Conservation (phyloP, 352 stramenopile genomes). For the Globisporangium yorkense region DNA sequence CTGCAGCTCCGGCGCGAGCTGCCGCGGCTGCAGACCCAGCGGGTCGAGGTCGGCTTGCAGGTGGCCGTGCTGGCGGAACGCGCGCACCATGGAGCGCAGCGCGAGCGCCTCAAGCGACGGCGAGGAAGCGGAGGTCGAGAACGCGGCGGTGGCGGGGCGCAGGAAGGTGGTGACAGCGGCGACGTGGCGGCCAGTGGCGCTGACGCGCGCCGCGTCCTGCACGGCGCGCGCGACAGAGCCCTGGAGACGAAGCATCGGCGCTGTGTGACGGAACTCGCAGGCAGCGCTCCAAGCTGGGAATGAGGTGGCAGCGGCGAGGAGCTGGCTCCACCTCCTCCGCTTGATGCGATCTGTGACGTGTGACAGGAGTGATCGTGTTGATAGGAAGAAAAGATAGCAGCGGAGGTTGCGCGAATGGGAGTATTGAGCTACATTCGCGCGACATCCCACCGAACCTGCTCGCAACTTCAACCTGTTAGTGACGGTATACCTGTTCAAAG, state of each 20-base stretch:
- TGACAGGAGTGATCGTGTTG: background rate
- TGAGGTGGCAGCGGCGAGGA: background rate
- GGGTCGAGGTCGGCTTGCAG: slow-evolving; percentile 71
- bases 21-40: slow-evolving; percentile 33
- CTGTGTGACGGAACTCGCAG: background rate
- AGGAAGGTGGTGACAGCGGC: too few relatives aligned
- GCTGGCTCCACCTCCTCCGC: too few relatives aligned
- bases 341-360: background rate
- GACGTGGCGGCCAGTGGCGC: background rate
- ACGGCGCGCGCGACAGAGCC: slow-evolving; percentile 23
- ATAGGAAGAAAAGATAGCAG: background rate
- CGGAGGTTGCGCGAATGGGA: background rate
- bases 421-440: background rate
- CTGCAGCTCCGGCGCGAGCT: slow-evolving; percentile 28
- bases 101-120: slow-evolving; percentile 59
- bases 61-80: slow-evolving; percentile 74
- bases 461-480: background rate
- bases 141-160: slow-evolving; percentile 4
- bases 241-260: slow-evolving; percentile 52
- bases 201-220: slow-evolving; percentile 13
- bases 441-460: background rate
- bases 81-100: slow-evolving; percentile 53
- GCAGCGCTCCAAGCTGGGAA: background rate
- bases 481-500: background rate
- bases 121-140: slow-evolving; percentile 24